phyloP scores from a whole-genome alignment of 805 yeast genomes.

The Debaryomyces maramus region DNA sequence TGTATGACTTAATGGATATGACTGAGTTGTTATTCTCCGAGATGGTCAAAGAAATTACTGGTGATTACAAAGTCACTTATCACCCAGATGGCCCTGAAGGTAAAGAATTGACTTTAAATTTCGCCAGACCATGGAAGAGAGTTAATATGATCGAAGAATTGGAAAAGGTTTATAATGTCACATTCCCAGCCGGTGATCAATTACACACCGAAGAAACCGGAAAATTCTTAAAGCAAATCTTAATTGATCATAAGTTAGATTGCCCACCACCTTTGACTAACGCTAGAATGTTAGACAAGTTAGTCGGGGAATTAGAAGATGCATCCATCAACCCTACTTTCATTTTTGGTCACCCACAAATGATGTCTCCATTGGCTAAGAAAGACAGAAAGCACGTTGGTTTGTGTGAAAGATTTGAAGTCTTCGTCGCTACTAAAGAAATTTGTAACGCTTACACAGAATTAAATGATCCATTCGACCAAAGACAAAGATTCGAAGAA shows the following conservation, averaged over 20 bases:
- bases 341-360: constrained; percentile 98
- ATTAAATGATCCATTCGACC: constrained; percentile 98
- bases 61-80: constrained; percentile 79
- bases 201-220: constrained; percentile 94
- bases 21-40: constrained; percentile 92
- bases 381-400: constrained; percentile 91
- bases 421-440: constrained; percentile 97
- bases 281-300: constrained; percentile 98
- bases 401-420: constrained; percentile 96
- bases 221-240: constrained; percentile 77
- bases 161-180: constrained; percentile 81
- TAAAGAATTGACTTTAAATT: constrained; percentile 75
- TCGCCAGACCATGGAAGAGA: constrained; percentile 98
- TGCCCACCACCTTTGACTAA: constrained; percentile 93
- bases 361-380: constrained; percentile 99
- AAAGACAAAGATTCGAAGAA: constrained; percentile 95
- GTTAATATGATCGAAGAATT: constrained; percentile 95
- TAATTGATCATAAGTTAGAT: constrained; percentile 78
- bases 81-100: constrained; percentile 95
- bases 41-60: constrained; percentile 95
- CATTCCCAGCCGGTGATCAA: constrained; percentile 94
- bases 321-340: constrained; percentile 94
- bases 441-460: constrained; percentile 98
- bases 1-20: constrained; percentile 91
- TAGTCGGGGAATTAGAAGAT: constrained; percentile 96